Evolutionary conservation across 352 stramenopile species (phyloP).

Genomic region (Thalassiosira livingstoniorum): DNA sequence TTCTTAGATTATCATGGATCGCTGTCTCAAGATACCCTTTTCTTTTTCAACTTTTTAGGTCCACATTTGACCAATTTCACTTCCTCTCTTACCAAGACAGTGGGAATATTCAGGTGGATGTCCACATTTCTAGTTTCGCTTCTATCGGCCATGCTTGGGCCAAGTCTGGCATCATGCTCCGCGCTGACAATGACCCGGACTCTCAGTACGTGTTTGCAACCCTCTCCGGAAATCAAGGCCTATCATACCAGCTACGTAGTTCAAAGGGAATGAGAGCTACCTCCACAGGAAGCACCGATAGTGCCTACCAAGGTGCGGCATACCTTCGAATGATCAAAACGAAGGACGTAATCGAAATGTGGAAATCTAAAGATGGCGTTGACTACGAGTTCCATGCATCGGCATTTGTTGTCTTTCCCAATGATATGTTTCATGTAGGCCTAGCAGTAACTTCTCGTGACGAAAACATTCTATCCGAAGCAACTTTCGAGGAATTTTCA

Average conservation of each 20-base stretch:
- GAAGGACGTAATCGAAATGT: constrained; percentile 30
- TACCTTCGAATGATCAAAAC: constrained; percentile 52
- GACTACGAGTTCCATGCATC: constrained; percentile 17
- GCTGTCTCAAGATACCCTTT: too few relatives aligned
- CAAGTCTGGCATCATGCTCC: constrained; percentile 56
- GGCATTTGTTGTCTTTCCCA: constrained; percentile 15
- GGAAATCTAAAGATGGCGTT: constrained; percentile 15
- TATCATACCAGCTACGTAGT: constrained; percentile 19
- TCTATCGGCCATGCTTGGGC: constrained; percentile 9
- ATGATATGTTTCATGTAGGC: constrained; percentile 29
- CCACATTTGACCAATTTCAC: constrained; percentile 48
- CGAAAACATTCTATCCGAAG: constrained; percentile 10
- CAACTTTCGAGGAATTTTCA: constrained; percentile 36
- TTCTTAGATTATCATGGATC: too few relatives aligned
- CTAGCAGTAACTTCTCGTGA: constrained; percentile 21
- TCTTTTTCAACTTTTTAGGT: too few relatives aligned
- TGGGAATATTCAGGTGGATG: constrained; percentile 30
- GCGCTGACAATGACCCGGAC: constrained; percentile 12
- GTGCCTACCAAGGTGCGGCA: not conserved
- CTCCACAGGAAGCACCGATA: not conserved
- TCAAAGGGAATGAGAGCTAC: constrained; percentile 12
- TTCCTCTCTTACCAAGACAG: constrained; percentile 20
- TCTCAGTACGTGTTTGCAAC: constrained; percentile 34
- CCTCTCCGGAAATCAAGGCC: constrained; percentile 17
- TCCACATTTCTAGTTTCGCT: constrained; percentile 18